Conservation (phyloP, 768 basidiomycete species). For the Kwoniella newhampshirensis region DNA sequence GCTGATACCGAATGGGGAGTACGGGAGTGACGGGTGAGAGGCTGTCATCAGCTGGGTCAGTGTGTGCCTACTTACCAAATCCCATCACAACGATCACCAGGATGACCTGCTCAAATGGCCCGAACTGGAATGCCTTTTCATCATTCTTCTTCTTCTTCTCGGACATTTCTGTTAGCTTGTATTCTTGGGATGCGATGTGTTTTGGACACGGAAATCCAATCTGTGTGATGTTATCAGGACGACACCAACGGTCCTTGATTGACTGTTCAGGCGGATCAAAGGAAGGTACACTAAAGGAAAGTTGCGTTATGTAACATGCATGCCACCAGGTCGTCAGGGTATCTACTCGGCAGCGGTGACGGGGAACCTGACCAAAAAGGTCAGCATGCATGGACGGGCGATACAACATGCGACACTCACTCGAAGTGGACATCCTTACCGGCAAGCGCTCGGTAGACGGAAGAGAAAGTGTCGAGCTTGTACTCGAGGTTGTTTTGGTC, state of each 20-base stretch:
- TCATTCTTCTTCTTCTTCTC: conserved; percentile 21
- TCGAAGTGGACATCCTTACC: conserved; percentile 80
- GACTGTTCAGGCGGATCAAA: conserved; percentile 7
- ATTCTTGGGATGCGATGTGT: no score
- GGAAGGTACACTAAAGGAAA: conserved; percentile 1
- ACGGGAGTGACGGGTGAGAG: conserved; percentile 18
- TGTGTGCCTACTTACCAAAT: conserved; percentile 25
- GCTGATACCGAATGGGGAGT: conserved; percentile 15
- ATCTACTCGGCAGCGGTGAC: conserved; percentile 41
- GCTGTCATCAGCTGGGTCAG: conserved; percentile 1
- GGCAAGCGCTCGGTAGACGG: conserved; percentile 86
- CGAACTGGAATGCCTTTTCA: conserved; percentile 39
- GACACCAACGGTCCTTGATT: no score
- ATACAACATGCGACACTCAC: conserved; percentile 24
- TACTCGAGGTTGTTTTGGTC: conserved; percentile 98
- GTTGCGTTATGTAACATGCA: conserved; percentile 26
- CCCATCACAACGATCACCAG: conserved; percentile 45
- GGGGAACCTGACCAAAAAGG: conserved; percentile 39
- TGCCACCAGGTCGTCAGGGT: conserved; percentile 25
- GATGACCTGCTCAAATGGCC: conserved; percentile 47
- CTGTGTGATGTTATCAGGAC: no score
- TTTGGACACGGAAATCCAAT: no score
- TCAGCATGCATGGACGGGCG: neutral
- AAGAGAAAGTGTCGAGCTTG: conserved; percentile 99
- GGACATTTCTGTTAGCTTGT: conserved; percentile 1